Percentiles rank a stretch among this genome's conserved stretches.
Conservation (phyloP, 2,329 filamentous ascomycete species). For the Macrophomina pseudophaseolina region DNA sequence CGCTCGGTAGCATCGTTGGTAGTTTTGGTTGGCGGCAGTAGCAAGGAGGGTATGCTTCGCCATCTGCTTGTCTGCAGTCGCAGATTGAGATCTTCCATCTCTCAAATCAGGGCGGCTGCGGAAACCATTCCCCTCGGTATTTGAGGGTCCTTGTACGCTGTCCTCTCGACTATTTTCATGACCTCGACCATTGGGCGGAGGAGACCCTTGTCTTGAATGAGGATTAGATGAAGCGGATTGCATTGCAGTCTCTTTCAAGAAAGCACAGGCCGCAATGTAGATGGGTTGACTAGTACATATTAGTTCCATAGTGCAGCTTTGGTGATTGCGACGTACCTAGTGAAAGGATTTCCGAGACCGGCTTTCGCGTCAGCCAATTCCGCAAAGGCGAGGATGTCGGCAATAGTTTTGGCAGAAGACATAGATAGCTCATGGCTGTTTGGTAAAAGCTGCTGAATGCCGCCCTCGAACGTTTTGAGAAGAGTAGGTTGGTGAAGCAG, state of each 20-base stretch:
- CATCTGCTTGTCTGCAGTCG: conserved; percentile 47
- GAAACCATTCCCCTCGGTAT: neutral
- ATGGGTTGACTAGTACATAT: conserved; percentile 72
- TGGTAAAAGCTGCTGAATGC: conserved; percentile 73
- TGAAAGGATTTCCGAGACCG: conserved; percentile 87
- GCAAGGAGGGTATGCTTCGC: conserved; percentile 77
- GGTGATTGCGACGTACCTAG: conserved; percentile 47
- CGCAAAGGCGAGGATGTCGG: conserved; percentile 84
- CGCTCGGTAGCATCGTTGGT: conserved; percentile 84
- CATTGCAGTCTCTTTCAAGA: conserved; percentile 79
- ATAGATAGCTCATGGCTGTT: conserved; percentile 83
- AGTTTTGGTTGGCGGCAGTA: conserved; percentile 83
- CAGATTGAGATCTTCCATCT: conserved; percentile 30
- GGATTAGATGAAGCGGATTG: conserved; percentile 68
- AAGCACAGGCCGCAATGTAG: conserved; percentile 88
- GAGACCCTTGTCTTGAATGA: conserved; percentile 65
- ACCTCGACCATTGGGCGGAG: conserved; percentile 34
- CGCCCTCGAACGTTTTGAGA: conserved; percentile 74
- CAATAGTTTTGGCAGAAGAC: conserved; percentile 90
- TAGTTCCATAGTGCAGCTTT: neutral
- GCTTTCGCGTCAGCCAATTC: conserved; percentile 85
- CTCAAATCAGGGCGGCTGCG: neutral
- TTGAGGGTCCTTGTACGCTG: neutral
- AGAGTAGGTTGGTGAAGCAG: conserved; percentile 83
- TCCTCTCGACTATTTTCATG: neutral